Evolutionary conservation across 805 yeast genomes (phyloP).

Genomic region (Scheffersomyces ergatensis): DNA sequence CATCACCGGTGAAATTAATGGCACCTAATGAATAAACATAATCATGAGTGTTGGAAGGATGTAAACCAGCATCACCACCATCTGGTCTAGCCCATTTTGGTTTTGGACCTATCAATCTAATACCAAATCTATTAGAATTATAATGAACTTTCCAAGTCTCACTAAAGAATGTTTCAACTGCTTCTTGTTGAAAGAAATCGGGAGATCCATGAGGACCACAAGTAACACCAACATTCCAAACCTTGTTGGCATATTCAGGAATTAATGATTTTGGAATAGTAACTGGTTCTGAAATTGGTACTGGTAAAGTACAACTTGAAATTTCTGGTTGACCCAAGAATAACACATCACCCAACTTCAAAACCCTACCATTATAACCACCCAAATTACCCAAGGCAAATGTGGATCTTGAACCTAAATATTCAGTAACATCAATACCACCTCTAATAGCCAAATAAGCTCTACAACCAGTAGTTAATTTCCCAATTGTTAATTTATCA

Average conservation of each 20-base stretch:
- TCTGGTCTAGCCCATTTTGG: slow-evolving; percentile 95
- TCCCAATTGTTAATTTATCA: slow-evolving; percentile 77
- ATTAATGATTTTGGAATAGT: slow-evolving; percentile 54
- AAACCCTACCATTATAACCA: slow-evolving; percentile 89
- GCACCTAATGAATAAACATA: slow-evolving; percentile 97
- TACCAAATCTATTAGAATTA: slow-evolving; percentile 96
- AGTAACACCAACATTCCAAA: slow-evolving; percentile 89
- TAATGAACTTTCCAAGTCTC: slow-evolving; percentile 93
- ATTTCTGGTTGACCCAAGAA: slow-evolving; percentile 78
- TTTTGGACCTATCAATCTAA: slow-evolving; percentile 90
- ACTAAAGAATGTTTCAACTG: slow-evolving; percentile 70
- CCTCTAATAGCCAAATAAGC: slow-evolving; percentile 87
- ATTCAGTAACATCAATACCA: slow-evolving; percentile 91
- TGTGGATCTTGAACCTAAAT: slow-evolving; percentile 93
- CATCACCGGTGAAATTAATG: slow-evolving; percentile 97
- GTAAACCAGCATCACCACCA: slow-evolving; percentile 98
- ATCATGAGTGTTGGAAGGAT: slow-evolving; percentile 98
- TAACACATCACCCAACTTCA: slow-evolving; percentile 89
- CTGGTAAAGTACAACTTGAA: slow-evolving; percentile 66
- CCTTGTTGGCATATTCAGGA: slow-evolving; percentile 51
- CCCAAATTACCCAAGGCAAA: slow-evolving; percentile 93
- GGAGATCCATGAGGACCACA: slow-evolving; percentile 99
- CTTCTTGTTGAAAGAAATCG: slow-evolving; percentile 80
- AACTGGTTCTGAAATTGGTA: slow-evolving; percentile 64
- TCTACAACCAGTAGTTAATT: slow-evolving; percentile 79